Percentiles rank a stretch among this genome's conserved stretches.
phyloP scores from a whole-genome alignment of 495 filamentous ascomycete genomes.

The Neurospora sp. region DNA sequence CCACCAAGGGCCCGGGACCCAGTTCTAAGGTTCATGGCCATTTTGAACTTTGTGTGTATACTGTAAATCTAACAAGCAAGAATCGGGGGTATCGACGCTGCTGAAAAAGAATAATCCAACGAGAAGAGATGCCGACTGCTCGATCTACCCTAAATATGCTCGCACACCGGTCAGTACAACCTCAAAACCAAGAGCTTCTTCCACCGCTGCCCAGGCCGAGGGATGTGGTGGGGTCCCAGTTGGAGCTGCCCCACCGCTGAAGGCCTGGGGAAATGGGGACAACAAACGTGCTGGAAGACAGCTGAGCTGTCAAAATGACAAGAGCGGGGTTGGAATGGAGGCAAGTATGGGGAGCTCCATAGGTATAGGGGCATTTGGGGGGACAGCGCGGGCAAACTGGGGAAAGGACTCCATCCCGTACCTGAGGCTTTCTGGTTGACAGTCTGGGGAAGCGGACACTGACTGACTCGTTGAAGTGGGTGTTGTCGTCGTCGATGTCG shows the following conservation, averaged over 20 bases:
- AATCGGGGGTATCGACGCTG: neutral
- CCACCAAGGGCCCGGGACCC: constrained; percentile 27
- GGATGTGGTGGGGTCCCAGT: neutral
- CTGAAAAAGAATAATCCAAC: neutral
- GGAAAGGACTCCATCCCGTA: neutral
- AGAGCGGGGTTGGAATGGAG: neutral
- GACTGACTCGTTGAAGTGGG: neutral
- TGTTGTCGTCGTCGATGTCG: neutral
- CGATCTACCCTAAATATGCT: neutral
- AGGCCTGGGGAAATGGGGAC: neutral
- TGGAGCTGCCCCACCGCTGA: neutral
- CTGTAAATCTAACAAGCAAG: neutral
- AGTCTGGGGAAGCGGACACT: neutral
- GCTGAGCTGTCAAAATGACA: neutral
- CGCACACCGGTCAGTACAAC: neutral
- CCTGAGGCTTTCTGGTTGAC: neutral
- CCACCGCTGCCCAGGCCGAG: neutral
- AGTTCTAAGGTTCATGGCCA: constrained; percentile 20
- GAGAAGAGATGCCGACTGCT: neutral
- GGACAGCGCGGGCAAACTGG: neutral
- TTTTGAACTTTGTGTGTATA: no score
- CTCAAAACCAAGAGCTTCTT: neutral
- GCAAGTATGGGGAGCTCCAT: neutral
- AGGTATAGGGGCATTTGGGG: neutral
- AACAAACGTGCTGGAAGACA: neutral